Evolutionary conservation across 768 basidiomycete species (phyloP).

Genomic region (Amanita rubescens): DNA sequence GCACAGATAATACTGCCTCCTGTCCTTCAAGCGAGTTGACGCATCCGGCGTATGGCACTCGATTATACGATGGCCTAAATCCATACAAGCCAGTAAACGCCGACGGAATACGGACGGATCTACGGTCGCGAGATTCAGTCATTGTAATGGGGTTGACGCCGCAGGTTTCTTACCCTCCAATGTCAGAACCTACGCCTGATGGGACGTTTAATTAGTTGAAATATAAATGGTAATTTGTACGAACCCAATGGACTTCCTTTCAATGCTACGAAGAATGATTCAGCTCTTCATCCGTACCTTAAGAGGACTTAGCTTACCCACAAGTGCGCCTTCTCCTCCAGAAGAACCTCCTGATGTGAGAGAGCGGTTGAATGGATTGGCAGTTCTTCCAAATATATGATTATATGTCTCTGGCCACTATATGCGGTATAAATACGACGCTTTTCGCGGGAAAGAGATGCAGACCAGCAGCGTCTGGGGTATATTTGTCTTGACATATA

Average conservation of each 20-base stretch:
- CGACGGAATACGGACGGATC: slow-evolving; percentile 66
- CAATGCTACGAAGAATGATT: slow-evolving; percentile 23
- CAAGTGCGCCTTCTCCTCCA: slow-evolving; percentile 78
- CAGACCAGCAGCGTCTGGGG: slow-evolving; percentile 70
- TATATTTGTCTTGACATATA: slow-evolving; percentile 69
- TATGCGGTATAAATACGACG: neutral
- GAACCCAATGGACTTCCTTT: slow-evolving; percentile 37
- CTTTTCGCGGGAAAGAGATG: neutral
- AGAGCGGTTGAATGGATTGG: slow-evolving; percentile 66
- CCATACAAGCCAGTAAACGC: slow-evolving; percentile 66
- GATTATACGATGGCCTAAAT: slow-evolving; percentile 59
- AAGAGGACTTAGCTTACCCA: slow-evolving; percentile 32
- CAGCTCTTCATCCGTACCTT: neutral
- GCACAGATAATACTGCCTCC: slow-evolving; percentile 62
- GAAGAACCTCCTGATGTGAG: slow-evolving; percentile 76
- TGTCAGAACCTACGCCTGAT: slow-evolving; percentile 71
- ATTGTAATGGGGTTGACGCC: neutral
- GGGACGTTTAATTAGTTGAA: too few relatives aligned
- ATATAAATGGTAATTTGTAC: too few relatives aligned
- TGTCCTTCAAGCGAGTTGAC: slow-evolving; percentile 63
- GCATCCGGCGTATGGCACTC: slow-evolving; percentile 65
- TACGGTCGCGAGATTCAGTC: slow-evolving; percentile 16
- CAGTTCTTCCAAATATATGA: slow-evolving; percentile 69
- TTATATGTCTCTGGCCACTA: slow-evolving; percentile 80
- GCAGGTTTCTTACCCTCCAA: slow-evolving; percentile 50